A percentile compares a stretch with the other conserved stretches of the same genome.
Evolutionary conservation across 2,329 filamentous ascomycete species (phyloP).

Genomic region (Coniochaeta sp.): DNA sequence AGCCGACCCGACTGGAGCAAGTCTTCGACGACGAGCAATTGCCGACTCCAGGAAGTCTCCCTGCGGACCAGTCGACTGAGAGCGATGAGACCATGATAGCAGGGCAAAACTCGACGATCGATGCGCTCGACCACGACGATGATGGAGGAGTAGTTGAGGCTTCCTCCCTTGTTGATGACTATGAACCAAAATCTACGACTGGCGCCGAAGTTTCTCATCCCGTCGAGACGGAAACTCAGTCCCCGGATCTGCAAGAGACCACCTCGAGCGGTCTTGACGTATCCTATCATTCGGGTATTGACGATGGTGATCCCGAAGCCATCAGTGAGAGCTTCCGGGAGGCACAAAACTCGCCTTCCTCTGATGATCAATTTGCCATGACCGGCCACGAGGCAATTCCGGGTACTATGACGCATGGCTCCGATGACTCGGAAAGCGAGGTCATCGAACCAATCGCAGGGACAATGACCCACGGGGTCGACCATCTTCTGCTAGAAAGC

Average conservation of each 20-base stretch:
- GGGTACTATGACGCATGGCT: conserved; percentile 5
- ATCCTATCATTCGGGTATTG: not conserved
- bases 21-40: not conserved
- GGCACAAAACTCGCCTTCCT: not conserved
- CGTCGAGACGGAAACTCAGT: not conserved
- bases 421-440: not conserved
- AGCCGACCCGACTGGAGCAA: not conserved
- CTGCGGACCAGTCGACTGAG: not conserved
- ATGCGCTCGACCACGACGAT: not conserved
- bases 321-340: not conserved
- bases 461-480: conserved; percentile 11
- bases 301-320: not conserved
- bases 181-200: too few species aligned
- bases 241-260: not conserved
- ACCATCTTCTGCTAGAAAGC: not conserved
- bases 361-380: conserved; percentile 3
- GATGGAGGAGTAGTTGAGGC: not conserved
- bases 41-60: not conserved
- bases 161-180: not conserved
- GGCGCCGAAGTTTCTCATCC: not conserved
- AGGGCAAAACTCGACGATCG: not conserved
- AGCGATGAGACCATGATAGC: not conserved
- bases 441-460: conserved; percentile 7
- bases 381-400: conserved; percentile 6
- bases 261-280: not conserved